These are phyloP conservation scores for Paramyrothecium sp. DNA, from an alignment of 2,329 filamentous ascomycete species.

Conservation along the genomic window DNA sequence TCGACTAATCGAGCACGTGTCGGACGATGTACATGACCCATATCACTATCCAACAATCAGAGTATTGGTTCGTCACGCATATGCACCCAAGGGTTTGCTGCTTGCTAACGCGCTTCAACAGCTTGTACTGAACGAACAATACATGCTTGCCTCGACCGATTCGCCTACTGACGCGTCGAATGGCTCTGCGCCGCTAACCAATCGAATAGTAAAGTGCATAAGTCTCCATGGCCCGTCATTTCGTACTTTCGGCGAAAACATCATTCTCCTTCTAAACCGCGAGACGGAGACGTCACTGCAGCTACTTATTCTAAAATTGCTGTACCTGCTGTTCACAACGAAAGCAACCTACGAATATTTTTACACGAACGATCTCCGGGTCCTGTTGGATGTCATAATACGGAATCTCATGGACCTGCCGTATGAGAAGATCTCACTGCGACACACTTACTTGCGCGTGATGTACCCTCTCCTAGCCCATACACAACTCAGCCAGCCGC, in stretches of 20 bases:
- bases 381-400: conserved; percentile 92
- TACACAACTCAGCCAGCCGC: conserved; percentile 82
- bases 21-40: conserved; percentile 84
- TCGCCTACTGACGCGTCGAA: conserved; percentile 32
- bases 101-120: conserved; percentile 30
- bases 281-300: conserved; percentile 94
- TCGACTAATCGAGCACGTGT: conserved; percentile 81
- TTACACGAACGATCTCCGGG: conserved; percentile 94
- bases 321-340: conserved; percentile 94
- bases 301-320: conserved; percentile 90
- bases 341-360: conserved; percentile 94
- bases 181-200: conserved; percentile 64
- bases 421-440: conserved; percentile 71
- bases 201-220: conserved; percentile 89
- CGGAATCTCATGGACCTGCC: conserved; percentile 95
- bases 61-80: conserved; percentile 67
- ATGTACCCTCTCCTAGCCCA: conserved; percentile 87
- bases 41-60: conserved; percentile 96
- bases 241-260: conserved; percentile 96
- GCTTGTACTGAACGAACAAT: conserved; percentile 97
- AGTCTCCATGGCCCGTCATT: conserved; percentile 77
- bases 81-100: not conserved
- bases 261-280: conserved; percentile 91
- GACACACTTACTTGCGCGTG: conserved; percentile 93
- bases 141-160: conserved; percentile 76